Evolutionary conservation across 305 asterid species (phyloP).

Genomic region (Fraxinus greggii): DNA sequence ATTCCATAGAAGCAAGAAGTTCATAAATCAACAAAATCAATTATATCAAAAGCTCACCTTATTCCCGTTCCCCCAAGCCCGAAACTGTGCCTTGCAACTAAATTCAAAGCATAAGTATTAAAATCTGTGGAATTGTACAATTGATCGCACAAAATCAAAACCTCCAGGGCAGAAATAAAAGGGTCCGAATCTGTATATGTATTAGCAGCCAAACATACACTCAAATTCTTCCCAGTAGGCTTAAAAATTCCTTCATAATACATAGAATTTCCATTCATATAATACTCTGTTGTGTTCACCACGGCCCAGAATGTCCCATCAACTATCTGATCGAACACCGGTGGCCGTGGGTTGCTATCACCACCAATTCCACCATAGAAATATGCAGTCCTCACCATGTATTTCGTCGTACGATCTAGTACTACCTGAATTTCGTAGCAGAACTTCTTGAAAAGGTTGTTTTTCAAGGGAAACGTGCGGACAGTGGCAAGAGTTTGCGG

Average conservation of each 20-base stretch:
- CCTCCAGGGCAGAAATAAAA: conserved; percentile 80
- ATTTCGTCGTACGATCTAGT: conserved; percentile 51
- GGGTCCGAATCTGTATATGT: conserved; percentile 82
- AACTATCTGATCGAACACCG: conserved; percentile 85
- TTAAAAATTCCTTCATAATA: conserved; percentile 67
- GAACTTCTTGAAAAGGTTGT: conserved; percentile 66
- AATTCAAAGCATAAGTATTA: conserved; percentile 43
- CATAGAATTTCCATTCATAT: conserved; percentile 34
- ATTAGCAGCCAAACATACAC: conserved; percentile 82
- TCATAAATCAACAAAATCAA: neutral
- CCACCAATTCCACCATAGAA: conserved; percentile 78
- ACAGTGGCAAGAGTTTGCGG: conserved; percentile 48
- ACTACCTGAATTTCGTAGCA: conserved; percentile 71
- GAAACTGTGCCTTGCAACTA: conserved; percentile 76
- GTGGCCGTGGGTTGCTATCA: conserved; percentile 67
- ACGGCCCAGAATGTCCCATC: conserved; percentile 82
- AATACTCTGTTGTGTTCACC: conserved; percentile 81
- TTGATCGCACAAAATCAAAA: conserved; percentile 63
- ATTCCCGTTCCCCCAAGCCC: conserved; percentile 61
- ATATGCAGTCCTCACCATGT: conserved; percentile 68
- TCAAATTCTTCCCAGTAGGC: conserved; percentile 69
- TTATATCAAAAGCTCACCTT: conserved; percentile 46
- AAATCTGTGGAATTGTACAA: conserved; percentile 86
- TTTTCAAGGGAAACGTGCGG: conserved; percentile 59
- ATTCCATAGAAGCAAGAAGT: neutral